A percentile compares a stretch with the other conserved stretches of the same genome.
Conservation (phyloP, 1,284 basidiomycete species). For the Cryptococcus hybrid region DNA sequence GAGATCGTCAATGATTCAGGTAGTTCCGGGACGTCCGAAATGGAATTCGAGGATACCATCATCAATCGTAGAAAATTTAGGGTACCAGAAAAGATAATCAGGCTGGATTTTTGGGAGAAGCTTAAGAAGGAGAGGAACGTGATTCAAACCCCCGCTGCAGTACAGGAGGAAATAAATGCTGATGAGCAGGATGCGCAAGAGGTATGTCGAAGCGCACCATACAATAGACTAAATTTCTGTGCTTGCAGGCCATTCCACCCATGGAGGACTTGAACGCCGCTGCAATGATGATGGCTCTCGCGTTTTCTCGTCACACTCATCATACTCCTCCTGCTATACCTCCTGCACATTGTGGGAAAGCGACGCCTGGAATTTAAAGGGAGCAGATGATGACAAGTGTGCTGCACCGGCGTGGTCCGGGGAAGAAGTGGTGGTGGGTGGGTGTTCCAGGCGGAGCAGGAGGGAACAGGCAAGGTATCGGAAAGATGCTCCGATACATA, state of each 20-base stretch:
- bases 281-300: constrained; percentile 1
- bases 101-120: constrained; percentile 94
- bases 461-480: too few species aligned
- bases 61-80: constrained; percentile 72
- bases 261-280: constrained; percentile 1
- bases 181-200: not conserved
- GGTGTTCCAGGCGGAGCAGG: too few species aligned
- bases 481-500: too few species aligned
- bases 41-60: constrained; percentile 52
- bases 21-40: constrained; percentile 7
- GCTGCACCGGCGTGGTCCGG: too few species aligned
- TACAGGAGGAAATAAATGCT: not conserved
- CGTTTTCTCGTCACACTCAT: not conserved
- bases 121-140: constrained; percentile 51
- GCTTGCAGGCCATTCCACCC: not conserved
- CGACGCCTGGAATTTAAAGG: not conserved
- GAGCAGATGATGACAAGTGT: too few species aligned
- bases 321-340: not conserved
- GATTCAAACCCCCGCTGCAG: not conserved
- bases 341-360: not conserved
- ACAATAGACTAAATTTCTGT: not conserved
- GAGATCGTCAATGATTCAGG: constrained; percentile 55
- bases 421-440: too few species aligned
- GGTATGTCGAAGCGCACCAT: not conserved
- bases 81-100: constrained; percentile 88